Evolutionary conservation across 1,139 yeast genomes (phyloP).

Genomic region (Kazachstania sp.): DNA sequence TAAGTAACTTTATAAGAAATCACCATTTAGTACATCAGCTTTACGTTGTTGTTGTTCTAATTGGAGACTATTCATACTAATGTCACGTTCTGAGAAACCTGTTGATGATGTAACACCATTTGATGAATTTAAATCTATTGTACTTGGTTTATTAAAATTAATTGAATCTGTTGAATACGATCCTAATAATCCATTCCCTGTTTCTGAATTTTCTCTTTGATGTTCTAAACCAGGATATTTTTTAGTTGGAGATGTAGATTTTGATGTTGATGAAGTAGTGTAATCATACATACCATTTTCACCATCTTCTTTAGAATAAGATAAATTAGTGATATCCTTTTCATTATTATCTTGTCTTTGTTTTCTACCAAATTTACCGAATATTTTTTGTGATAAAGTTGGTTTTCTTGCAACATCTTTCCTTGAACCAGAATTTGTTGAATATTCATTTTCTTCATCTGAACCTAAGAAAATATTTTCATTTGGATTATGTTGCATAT

Average conservation of each 20-base stretch:
- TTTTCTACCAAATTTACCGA: conserved; percentile 20
- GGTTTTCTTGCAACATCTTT: conserved; percentile 11
- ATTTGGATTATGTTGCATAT: conserved; percentile 36
- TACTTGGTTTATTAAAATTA: conserved; percentile 8
- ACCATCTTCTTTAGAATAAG: conserved; percentile 1
- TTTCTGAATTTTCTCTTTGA: conserved; percentile 17
- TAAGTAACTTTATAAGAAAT: conserved; percentile 5
- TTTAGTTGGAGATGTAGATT: conserved; percentile 10
- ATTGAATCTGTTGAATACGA: conserved; percentile 16
- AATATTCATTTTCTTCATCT: conserved; percentile 12
- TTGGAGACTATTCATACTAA: conserved; percentile 9
- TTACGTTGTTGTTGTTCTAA: conserved; percentile 8
- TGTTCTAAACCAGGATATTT: conserved; percentile 19
- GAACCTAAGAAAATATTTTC: conserved; percentile 12
- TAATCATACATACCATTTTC: conserved; percentile 6
- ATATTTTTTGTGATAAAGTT: conserved; percentile 20
- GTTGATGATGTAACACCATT: background rate
- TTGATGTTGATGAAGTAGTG: conserved; percentile 11
- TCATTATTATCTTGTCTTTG: conserved; percentile 10
- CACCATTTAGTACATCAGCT: conserved; percentile 8
- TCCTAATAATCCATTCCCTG: conserved; percentile 21
- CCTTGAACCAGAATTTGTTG: conserved; percentile 3
- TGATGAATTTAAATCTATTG: conserved; percentile 5
- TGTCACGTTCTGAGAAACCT: conserved; percentile 9
- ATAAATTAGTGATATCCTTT: background rate